Conservation (phyloP, 202 grass and related monocot genomes). For the Elaeis oleifera region DNA sequence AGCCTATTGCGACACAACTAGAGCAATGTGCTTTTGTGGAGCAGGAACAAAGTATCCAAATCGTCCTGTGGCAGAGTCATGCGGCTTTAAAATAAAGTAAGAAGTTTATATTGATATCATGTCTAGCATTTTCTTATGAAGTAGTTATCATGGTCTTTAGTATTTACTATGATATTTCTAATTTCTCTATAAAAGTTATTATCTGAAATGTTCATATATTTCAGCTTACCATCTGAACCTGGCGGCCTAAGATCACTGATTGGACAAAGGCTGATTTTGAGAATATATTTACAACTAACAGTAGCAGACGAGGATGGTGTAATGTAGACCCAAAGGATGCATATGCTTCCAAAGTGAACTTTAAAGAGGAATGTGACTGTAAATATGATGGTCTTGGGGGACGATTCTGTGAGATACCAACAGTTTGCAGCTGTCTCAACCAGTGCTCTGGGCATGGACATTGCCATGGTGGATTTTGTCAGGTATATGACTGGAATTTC, state of each 20-base stretch:
- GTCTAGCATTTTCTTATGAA: background rate
- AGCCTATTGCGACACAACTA: constrained; percentile 74
- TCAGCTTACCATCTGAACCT: constrained; percentile 59
- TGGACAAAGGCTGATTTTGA: constrained; percentile 71
- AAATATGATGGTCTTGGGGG: constrained; percentile 87
- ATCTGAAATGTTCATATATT: background rate
- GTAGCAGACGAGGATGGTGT: constrained; percentile 76
- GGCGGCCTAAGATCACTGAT: constrained; percentile 52
- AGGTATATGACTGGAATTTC: constrained; percentile 29
- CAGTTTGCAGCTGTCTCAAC: constrained; percentile 70
- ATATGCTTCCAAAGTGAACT: constrained; percentile 64
- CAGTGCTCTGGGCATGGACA: constrained; percentile 81
- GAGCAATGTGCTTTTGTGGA: constrained; percentile 96
- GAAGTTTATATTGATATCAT: background rate
- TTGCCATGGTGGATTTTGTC: constrained; percentile 93
- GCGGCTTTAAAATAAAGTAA: constrained; percentile 89
- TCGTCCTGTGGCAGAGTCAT: constrained; percentile 82
- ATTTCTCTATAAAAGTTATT: constrained; percentile 4
- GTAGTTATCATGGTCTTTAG: constrained; percentile 4
- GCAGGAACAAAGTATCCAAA: constrained; percentile 78
- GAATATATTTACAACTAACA: constrained; percentile 74
- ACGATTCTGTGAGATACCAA: constrained; percentile 68
- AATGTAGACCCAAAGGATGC: constrained; percentile 77
- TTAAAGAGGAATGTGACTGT: constrained; percentile 84
- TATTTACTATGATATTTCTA: constrained; percentile 20